These are phyloP conservation scores for Nothopassalora personata DNA, from an alignment of 2,329 filamentous ascomycete genomes.

Conservation along the genomic window DNA sequence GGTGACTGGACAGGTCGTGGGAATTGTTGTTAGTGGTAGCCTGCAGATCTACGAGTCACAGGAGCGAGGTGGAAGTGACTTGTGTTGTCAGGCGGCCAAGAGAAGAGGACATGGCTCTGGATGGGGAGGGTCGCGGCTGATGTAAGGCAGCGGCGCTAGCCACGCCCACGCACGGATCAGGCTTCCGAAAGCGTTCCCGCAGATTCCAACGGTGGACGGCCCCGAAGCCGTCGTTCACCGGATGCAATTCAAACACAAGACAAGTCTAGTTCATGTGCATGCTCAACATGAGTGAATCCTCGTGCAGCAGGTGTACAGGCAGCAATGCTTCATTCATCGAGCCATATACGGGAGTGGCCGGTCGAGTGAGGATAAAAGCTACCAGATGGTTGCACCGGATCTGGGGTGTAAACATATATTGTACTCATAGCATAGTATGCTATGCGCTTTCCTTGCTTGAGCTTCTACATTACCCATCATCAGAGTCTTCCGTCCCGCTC, in stretches of 20 bases:
- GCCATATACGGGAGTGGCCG: background rate
- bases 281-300: background rate
- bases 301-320: background rate
- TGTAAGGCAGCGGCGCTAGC: background rate
- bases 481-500: conserved; percentile 13
- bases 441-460: background rate
- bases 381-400: background rate
- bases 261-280: background rate
- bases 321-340: background rate
- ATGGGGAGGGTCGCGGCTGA: background rate
- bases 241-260: background rate
- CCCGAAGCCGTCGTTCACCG: background rate
- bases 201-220: background rate
- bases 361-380: background rate
- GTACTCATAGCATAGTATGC: background rate
- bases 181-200: background rate
- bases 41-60: background rate
- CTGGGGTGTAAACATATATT: background rate
- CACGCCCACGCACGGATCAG: background rate
- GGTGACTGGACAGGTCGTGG: background rate
- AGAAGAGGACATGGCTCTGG: background rate
- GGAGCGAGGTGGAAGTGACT: background rate
- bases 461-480: conserved; percentile 2
- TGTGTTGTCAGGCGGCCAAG: background rate
- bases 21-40: background rate